Evolutionary conservation across 768 basidiomycete species (phyloP).

Genomic region (Dioszegia aurantiaca): DNA sequence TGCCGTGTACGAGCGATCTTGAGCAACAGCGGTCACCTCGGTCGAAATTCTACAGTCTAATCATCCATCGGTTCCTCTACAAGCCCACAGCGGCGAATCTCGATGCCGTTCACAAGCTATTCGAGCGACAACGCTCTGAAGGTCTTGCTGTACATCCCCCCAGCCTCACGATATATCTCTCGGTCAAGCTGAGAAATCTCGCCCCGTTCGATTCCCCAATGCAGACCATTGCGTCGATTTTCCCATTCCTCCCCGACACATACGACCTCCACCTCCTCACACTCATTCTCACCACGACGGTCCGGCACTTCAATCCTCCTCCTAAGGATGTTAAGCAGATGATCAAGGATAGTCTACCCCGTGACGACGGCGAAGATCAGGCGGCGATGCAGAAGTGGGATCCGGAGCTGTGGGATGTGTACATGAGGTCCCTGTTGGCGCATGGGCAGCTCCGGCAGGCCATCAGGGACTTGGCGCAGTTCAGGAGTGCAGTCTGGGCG

Average conservation of each 20-base stretch:
- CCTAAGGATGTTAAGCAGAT: constrained; percentile 23
- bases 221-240: constrained; percentile 6
- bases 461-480: constrained; percentile 15
- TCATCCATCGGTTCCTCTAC: background rate
- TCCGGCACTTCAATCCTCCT: constrained; percentile 12
- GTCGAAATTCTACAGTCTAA: background rate
- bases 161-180: constrained; percentile 3
- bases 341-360: constrained; percentile 24
- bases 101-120: background rate
- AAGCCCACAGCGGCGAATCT: background rate
- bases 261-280: constrained; percentile 27
- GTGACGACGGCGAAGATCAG: background rate
- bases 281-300: constrained; percentile 16
- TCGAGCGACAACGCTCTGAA: constrained; percentile 7
- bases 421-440: constrained; percentile 16
- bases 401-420: constrained; percentile 29
- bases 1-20: background rate
- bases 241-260: constrained; percentile 15
- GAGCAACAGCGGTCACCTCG: background rate
- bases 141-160: background rate
- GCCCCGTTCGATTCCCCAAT: background rate
- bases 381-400: constrained; percentile 21
- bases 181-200: background rate
- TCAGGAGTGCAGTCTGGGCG: constrained; percentile 13
- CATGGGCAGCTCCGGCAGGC: constrained; percentile 19